A percentile compares a stretch with the other conserved stretches of the same genome.
These are phyloP conservation scores for Lithohypha guttulata DNA, from an alignment of 2,329 filamentous ascomycete genomes.

Conservation along the genomic window DNA sequence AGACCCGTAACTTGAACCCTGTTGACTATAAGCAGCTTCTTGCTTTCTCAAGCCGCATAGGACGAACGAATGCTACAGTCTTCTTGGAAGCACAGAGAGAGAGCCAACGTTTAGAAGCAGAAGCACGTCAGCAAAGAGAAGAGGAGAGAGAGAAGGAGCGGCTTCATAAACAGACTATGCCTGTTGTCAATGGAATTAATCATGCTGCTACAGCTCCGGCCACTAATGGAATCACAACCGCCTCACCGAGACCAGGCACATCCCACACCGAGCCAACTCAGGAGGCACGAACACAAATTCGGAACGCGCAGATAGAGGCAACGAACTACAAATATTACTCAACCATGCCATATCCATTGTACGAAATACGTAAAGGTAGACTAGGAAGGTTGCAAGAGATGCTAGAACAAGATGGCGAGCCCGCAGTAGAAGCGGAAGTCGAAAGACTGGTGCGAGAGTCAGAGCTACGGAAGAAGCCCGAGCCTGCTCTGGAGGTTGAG, in stretches of 20 bases:
- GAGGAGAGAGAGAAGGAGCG: constrained; percentile 8
- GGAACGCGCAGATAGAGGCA: no score
- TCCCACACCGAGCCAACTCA: constrained; percentile 10
- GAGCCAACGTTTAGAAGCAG: constrained; percentile 15
- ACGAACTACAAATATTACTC: no score
- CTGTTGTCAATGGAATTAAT: no score
- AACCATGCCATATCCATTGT: no score
- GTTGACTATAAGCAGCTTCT: constrained; percentile 35
- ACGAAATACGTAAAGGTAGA: no score
- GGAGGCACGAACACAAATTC: no score
- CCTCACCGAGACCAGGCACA: background rate
- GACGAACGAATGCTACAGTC: constrained; percentile 37
- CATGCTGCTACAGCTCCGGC: no score
- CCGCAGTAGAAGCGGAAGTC: constrained; percentile 34
- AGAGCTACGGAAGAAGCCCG: constrained; percentile 35
- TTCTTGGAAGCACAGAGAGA: constrained; percentile 32
- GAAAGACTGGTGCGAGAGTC: constrained; percentile 36
- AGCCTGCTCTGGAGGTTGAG: constrained; percentile 25
- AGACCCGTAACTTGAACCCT: constrained; percentile 22
- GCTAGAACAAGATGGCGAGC: constrained; percentile 43
- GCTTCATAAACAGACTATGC: no score
- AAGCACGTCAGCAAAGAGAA: constrained; percentile 12
- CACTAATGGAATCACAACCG: constrained; percentile 2
- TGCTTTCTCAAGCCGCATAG: constrained; percentile 36
- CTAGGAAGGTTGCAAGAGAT: constrained; percentile 36